Conservation (phyloP, 768 basidiomycete species). For the Artomyces pyxidatus region DNA sequence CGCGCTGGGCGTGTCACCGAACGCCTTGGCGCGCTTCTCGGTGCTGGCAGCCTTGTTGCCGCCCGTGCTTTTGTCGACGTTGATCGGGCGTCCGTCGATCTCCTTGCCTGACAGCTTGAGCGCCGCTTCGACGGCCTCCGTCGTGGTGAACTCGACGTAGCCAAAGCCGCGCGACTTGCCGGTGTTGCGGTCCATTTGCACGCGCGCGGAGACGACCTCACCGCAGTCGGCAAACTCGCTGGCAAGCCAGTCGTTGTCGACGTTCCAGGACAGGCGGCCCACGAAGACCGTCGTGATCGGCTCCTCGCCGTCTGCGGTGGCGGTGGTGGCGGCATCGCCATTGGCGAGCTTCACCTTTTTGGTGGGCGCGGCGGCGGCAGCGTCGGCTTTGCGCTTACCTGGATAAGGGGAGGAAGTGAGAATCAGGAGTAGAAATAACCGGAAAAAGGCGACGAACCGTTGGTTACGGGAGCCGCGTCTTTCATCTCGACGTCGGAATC, state of each 20-base stretch:
- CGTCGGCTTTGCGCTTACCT: slow-evolving; percentile 82
- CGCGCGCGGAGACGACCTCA: slow-evolving; percentile 82
- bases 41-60: slow-evolving; percentile 43
- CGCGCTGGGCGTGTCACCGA: slow-evolving; percentile 59
- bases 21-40: slow-evolving; percentile 69
- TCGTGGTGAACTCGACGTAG: slow-evolving; percentile 68
- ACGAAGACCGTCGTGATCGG: slow-evolving; percentile 70
- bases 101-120: slow-evolving; percentile 75
- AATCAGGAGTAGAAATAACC: slow-evolving; percentile 2
- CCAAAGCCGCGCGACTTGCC: slow-evolving; percentile 83
- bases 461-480: slow-evolving; percentile 26
- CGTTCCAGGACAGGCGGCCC: slow-evolving; percentile 90
- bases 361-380: slow-evolving; percentile 44
- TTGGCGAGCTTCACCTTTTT: slow-evolving; percentile 81
- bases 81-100: slow-evolving; percentile 86
- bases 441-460: slow-evolving; percentile 17
- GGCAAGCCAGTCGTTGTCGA: slow-evolving; percentile 92
- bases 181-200: slow-evolving; percentile 75
- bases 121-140: slow-evolving; percentile 73
- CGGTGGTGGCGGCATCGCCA: slow-evolving; percentile 39
- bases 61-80: slow-evolving; percentile 69
- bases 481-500: slow-evolving; percentile 57
- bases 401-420: slow-evolving; percentile 1
- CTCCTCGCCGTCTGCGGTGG: slow-evolving; percentile 28
- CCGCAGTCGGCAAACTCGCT: slow-evolving; percentile 87